phyloP scores from a whole-genome alignment of 768 basidiomycete species.

The Phlebiopsis flavidoalba region DNA sequence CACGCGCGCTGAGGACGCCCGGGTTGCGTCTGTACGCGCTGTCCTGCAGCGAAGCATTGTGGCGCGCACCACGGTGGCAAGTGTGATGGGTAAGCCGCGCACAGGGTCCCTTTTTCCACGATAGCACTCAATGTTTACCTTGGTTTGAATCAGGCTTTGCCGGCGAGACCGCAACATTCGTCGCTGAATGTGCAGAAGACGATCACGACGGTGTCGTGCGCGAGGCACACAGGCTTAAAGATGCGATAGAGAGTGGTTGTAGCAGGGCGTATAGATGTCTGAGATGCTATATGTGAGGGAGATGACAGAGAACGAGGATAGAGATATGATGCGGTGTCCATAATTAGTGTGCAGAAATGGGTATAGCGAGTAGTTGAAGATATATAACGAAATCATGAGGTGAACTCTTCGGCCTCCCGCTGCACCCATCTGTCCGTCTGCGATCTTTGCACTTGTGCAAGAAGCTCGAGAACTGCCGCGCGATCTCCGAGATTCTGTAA shows the following conservation, averaged over 20 bases:
- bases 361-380: slow-evolving; percentile 17
- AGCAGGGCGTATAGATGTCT: slow-evolving; percentile 49
- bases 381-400: slow-evolving; percentile 16
- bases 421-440: slow-evolving; percentile 43
- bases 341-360: slow-evolving; percentile 17
- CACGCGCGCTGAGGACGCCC: slow-evolving; percentile 77
- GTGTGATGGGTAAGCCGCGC: slow-evolving; percentile 51
- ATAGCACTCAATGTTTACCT: neutral
- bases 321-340: slow-evolving; percentile 4
- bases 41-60: slow-evolving; percentile 61
- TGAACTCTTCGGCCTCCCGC: slow-evolving; percentile 16
- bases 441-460: slow-evolving; percentile 61
- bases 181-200: slow-evolving; percentile 84
- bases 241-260: slow-evolving; percentile 67
- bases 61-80: slow-evolving; percentile 75
- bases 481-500: slow-evolving; percentile 68
- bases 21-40: slow-evolving; percentile 69
- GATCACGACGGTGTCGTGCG: slow-evolving; percentile 80
- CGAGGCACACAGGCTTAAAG: slow-evolving; percentile 62
- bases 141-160: slow-evolving; percentile 50
- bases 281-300: neutral
- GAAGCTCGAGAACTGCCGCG: slow-evolving; percentile 57
- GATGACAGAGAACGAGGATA: neutral
- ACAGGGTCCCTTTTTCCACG: neutral
- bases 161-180: slow-evolving; percentile 79